phyloP scores from a whole-genome alignment of 1,139 yeast species.

The Candida neerlandica region DNA sequence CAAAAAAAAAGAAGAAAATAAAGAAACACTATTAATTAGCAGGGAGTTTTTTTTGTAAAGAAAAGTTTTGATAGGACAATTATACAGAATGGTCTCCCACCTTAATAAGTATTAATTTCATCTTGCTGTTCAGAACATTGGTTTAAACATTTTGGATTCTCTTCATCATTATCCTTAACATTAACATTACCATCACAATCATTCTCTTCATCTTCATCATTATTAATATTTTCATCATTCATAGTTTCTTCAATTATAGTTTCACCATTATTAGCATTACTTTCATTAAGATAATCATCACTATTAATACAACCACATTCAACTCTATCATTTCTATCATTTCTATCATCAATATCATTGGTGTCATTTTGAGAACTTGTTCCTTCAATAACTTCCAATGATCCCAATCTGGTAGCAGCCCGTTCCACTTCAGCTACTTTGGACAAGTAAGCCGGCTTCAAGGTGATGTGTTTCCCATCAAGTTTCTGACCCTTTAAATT shows the following conservation, averaged over 20 bases:
- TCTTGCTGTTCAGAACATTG: too few species aligned
- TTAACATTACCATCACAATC: too few species aligned
- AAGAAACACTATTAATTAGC: not conserved
- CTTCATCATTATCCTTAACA: too few species aligned
- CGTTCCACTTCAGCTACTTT: conserved; percentile 46
- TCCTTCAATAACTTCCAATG: conserved; percentile 1
- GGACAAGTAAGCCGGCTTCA: conserved; percentile 42
- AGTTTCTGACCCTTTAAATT: conserved; percentile 29
- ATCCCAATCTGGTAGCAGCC: conserved; percentile 23
- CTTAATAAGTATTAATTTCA: too few species aligned
- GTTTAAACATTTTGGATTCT: too few species aligned
- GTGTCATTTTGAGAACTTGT: not conserved
- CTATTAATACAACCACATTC: not conserved
- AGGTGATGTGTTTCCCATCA: conserved; percentile 34
- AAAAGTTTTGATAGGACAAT: too few species aligned
- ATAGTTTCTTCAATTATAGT: too few species aligned
- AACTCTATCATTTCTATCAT: not conserved
- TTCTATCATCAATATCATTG: not conserved
- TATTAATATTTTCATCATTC: too few species aligned
- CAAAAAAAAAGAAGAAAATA: conserved; percentile 4
- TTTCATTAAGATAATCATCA: too few species aligned
- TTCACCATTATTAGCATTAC: too few species aligned
- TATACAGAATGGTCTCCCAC: not conserved
- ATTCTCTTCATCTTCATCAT: too few species aligned
- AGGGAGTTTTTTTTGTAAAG: too few species aligned